phyloP scores from a whole-genome alignment of 2,329 filamentous ascomycete genomes.

The Periconia sp. region DNA sequence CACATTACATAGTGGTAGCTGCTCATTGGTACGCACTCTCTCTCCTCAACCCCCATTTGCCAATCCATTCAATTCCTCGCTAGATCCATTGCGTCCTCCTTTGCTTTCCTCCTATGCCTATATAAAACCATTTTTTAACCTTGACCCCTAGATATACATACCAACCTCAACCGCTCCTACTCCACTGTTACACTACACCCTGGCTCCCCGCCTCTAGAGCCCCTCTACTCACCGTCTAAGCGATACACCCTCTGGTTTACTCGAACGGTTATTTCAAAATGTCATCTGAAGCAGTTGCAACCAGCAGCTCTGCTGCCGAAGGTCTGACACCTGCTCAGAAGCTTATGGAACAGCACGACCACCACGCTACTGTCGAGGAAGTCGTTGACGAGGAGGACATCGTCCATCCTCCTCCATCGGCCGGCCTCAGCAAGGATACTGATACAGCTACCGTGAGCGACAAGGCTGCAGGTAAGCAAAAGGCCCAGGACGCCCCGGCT shows the following conservation, averaged over 20 bases:
- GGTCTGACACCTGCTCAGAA: conserved; percentile 54
- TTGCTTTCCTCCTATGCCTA: neutral
- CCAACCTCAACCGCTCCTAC: neutral
- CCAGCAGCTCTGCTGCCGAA: conserved; percentile 34
- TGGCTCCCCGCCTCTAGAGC: conserved; percentile 32
- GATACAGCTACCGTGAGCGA: conserved; percentile 50
- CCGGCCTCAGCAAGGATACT: conserved; percentile 32
- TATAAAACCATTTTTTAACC: neutral
- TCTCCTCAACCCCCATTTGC: neutral
- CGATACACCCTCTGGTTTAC: conserved; percentile 40
- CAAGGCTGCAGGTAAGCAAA: conserved; percentile 71
- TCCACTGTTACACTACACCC: neutral
- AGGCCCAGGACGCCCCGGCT: conserved; percentile 53
- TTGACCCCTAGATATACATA: neutral
- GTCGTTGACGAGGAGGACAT: conserved; percentile 76
- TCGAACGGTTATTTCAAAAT: conserved; percentile 43
- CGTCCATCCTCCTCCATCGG: conserved; percentile 57
- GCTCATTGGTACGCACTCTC: conserved; percentile 5
- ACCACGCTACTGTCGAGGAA: conserved; percentile 76
- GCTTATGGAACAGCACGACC: conserved; percentile 66
- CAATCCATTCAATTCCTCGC: neutral
- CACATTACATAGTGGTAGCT: neutral
- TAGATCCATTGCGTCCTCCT: neutral
- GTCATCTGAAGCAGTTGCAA: conserved; percentile 40
- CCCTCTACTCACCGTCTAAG: conserved; percentile 33